These are phyloP conservation scores for Hymenoscyphus scutula DNA, from an alignment of 2,329 filamentous ascomycete genomes.

Conservation along the genomic window DNA sequence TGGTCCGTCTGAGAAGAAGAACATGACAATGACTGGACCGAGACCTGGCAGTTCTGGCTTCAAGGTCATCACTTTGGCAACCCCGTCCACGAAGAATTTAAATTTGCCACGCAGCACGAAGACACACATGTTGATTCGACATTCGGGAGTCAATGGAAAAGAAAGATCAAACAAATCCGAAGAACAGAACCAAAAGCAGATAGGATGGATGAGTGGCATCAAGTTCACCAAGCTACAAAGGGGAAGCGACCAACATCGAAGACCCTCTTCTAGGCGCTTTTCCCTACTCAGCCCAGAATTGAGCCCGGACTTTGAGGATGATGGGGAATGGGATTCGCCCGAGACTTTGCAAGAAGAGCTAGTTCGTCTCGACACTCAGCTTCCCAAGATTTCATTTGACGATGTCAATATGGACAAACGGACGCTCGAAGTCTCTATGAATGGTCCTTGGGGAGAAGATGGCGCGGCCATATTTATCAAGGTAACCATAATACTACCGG, in stretches of 20 bases:
- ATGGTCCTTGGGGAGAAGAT: slow-evolving; percentile 61
- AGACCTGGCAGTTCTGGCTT: slow-evolving; percentile 46
- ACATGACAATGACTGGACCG: slow-evolving; percentile 60
- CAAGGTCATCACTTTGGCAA: slow-evolving; percentile 33
- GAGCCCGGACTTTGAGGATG: slow-evolving; percentile 35
- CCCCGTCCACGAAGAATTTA: slow-evolving; percentile 42
- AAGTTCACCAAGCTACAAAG: slow-evolving; percentile 49
- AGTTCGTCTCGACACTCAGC: slow-evolving; percentile 57
- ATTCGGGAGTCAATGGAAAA: slow-evolving; percentile 36
- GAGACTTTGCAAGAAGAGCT: slow-evolving; percentile 65
- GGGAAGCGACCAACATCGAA: slow-evolving; percentile 20
- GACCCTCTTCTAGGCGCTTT: slow-evolving; percentile 29
- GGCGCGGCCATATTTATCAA: slow-evolving; percentile 60
- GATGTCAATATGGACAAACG: slow-evolving; percentile 62
- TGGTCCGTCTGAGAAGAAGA: slow-evolving; percentile 54
- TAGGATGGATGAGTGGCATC: slow-evolving; percentile 69
- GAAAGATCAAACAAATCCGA: slow-evolving; percentile 32
- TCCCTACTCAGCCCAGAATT: slow-evolving; percentile 35
- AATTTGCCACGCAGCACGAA: slow-evolving; percentile 38
- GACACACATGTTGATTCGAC: slow-evolving; percentile 28
- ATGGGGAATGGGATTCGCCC: slow-evolving; percentile 52
- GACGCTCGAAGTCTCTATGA: slow-evolving; percentile 58
- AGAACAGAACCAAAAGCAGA: slow-evolving; percentile 52
- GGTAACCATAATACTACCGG: slow-evolving; percentile 58
- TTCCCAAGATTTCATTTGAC: slow-evolving; percentile 64